These are phyloP conservation scores for Manihot esculenta DNA, from an alignment of 441 rosid genomes.

Conservation along the genomic window DNA sequence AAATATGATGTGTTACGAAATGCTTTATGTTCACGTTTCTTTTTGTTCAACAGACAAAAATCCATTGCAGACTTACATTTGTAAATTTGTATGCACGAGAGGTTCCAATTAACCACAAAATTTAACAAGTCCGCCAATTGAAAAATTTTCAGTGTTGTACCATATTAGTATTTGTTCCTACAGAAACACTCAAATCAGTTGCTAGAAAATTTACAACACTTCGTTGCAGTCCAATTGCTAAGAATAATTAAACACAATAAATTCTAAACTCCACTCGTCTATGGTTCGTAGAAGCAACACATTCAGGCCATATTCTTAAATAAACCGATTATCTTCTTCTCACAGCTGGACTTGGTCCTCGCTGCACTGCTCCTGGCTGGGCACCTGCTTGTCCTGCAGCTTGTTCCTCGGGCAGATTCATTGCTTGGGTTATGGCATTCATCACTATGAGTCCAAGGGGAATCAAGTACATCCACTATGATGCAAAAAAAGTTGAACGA, in stretches of 20 bases:
- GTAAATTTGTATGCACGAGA: too few relatives aligned
- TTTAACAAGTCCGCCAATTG: not conserved
- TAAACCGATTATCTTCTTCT: constrained; percentile 62
- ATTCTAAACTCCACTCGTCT: not conserved
- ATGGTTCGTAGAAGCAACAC: not conserved
- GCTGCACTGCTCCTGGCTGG: constrained; percentile 48
- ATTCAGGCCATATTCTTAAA: not conserved
- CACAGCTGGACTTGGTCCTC: constrained; percentile 49
- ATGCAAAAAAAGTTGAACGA: not conserved
- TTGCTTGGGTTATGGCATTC: constrained; percentile 91
- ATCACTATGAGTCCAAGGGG: constrained; percentile 85
- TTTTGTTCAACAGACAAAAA: too few relatives aligned
- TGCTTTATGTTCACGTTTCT: too few relatives aligned
- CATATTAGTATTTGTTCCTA: not conserved
- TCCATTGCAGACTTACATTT: too few relatives aligned
- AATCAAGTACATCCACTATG: constrained; percentile 94
- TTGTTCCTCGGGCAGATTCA: constrained; percentile 84
- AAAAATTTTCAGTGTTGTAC: not conserved
- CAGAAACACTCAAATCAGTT: not conserved
- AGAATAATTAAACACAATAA: not conserved
- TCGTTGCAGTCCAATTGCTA: not conserved
- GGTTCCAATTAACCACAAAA: not conserved
- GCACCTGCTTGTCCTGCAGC: constrained; percentile 51
- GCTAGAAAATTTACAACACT: constrained; percentile 7
- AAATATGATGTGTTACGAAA: too few relatives aligned